phyloP scores from a whole-genome alignment of 805 yeast species.

The Ogataea degrootiae region DNA sequence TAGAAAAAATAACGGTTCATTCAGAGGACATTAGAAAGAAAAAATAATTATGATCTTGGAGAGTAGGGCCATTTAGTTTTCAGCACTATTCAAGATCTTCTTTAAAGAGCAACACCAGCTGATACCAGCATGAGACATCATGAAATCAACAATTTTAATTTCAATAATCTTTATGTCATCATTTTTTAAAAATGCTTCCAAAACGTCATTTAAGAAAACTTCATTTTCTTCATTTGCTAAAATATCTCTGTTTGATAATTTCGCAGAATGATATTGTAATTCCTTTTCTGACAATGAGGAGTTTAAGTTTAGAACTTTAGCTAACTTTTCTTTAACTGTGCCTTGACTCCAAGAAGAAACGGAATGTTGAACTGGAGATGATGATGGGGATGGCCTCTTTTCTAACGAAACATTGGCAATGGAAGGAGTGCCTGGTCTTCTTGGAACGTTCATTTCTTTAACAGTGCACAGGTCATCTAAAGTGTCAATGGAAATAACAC shows the following conservation, averaged over 20 bases:
- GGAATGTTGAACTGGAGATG: slow-evolving; percentile 3
- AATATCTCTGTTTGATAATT: slow-evolving; percentile 27
- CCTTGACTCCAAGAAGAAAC: background rate
- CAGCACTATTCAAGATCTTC: slow-evolving; percentile 41
- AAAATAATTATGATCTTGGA: background rate
- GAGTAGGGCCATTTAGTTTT: background rate
- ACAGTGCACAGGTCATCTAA: slow-evolving; percentile 2
- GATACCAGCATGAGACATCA: slow-evolving; percentile 53
- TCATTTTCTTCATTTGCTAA: slow-evolving; percentile 27
- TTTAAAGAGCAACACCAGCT: slow-evolving; percentile 67
- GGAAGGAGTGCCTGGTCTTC: slow-evolving; percentile 5
- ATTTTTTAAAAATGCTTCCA: slow-evolving; percentile 19
- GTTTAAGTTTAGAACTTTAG: slow-evolving; percentile 22
- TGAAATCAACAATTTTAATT: slow-evolving; percentile 41
- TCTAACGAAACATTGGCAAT: slow-evolving; percentile 1
- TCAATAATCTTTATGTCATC: slow-evolving; percentile 21
- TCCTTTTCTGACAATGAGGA: slow-evolving; percentile 38
- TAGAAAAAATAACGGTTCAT: background rate
- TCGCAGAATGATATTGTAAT: slow-evolving; percentile 38
- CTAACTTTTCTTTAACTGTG: slow-evolving; percentile 14
- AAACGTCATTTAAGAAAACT: slow-evolving; percentile 21
- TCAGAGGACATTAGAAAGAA: background rate
- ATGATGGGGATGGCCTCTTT: background rate
- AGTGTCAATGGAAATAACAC: background rate
- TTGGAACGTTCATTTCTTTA: slow-evolving; percentile 2